Percentiles rank a stretch among this genome's conserved stretches.
Conservation (phyloP, 2,329 filamentous ascomycete species). For the Chalara sp. region DNA sequence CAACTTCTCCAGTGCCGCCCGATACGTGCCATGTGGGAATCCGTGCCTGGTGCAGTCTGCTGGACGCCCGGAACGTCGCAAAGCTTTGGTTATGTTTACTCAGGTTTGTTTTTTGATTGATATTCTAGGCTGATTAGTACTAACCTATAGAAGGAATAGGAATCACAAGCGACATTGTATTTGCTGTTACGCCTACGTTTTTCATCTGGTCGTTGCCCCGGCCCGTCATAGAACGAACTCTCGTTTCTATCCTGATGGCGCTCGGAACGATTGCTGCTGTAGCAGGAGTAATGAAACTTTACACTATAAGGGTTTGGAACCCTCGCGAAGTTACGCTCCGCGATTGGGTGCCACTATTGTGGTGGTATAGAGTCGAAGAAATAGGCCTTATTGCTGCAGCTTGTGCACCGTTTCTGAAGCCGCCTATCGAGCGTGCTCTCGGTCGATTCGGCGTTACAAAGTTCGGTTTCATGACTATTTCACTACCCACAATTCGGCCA, state of each 20-base stretch:
- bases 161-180: no score
- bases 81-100: no score
- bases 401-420: constrained; percentile 2
- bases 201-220: no score
- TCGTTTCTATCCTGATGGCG: no score
- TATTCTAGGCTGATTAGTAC: no score
- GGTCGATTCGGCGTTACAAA: background rate
- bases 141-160: no score
- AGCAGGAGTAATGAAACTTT: background rate
- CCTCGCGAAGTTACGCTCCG: background rate
- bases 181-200: no score
- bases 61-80: no score
- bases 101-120: no score
- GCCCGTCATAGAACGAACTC: no score
- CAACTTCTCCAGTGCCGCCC: constrained; percentile 2
- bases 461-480: background rate
- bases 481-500: background rate
- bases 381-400: background rate
- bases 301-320: background rate
- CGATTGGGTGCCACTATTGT: background rate
- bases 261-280: background rate
- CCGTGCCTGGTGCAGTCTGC: no score
- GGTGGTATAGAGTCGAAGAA: constrained; percentile 1
- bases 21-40: background rate
- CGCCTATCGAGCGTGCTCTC: background rate